These are phyloP conservation scores for Suhomyces panamericanus DNA, from an alignment of 1,139 yeast species.

Conservation along the genomic window DNA sequence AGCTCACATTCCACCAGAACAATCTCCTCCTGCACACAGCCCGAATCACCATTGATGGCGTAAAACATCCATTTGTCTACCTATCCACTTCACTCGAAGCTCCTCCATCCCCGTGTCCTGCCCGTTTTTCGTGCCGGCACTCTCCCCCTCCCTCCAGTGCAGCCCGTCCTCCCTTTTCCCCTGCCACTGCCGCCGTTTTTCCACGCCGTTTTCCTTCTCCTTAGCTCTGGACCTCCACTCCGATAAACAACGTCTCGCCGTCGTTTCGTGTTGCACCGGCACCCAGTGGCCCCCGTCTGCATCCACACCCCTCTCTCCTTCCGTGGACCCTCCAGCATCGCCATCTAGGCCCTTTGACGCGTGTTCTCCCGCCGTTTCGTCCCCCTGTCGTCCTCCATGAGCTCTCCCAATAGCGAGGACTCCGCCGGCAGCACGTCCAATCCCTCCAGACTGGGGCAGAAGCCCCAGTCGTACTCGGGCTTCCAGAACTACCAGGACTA, in stretches of 20 bases:
- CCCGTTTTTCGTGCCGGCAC: not conserved
- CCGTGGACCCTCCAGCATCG: not conserved
- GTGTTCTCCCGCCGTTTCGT: not conserved
- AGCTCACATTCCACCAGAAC: slow-evolving; percentile 1
- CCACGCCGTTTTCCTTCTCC: not conserved
- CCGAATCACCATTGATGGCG: slow-evolving; percentile 12
- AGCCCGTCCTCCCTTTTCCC: not conserved
- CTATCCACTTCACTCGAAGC: slow-evolving; percentile 3
- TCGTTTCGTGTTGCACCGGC: not conserved
- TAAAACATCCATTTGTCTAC: slow-evolving; percentile 5
- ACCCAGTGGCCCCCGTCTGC: not conserved
- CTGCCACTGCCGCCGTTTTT: not conserved
- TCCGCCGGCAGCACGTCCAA: slow-evolving; percentile 9
- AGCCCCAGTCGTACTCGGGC: slow-evolving; percentile 2
- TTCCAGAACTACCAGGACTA: not conserved
- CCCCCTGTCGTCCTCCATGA: slow-evolving; percentile 20
- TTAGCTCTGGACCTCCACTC: not conserved
- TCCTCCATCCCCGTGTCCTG: not conserved
- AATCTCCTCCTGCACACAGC: slow-evolving; percentile 8
- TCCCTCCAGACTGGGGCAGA: slow-evolving; percentile 4
- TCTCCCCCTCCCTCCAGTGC: not conserved
- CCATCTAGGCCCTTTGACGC: not conserved
- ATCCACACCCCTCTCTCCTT: not conserved
- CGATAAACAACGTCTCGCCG: slow-evolving; percentile 1
- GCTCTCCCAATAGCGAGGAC: slow-evolving; percentile 35